A percentile compares a stretch with the other conserved stretches of the same genome.
These are phyloP conservation scores for Coemansia sp. DNA, from an alignment of 192 early-diverging fungal species.

Conservation along the genomic window DNA sequence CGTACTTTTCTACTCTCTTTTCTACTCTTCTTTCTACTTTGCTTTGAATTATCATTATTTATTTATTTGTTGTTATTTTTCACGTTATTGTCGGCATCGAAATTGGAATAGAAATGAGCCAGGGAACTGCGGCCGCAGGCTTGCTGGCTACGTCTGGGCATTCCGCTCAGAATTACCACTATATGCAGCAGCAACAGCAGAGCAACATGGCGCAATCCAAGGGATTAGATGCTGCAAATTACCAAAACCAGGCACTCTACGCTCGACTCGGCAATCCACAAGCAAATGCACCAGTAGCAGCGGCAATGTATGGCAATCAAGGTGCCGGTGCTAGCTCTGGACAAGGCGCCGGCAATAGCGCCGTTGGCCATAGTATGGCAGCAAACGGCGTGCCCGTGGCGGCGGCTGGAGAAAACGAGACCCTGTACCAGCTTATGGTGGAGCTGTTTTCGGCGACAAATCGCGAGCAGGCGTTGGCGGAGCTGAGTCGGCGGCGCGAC, in stretches of 20 bases:
- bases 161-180: slow-evolving; percentile 29
- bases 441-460: slow-evolving; percentile 76
- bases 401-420: slow-evolving; percentile 66
- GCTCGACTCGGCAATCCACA: slow-evolving; percentile 25
- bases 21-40: neutral
- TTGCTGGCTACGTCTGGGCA: slow-evolving; percentile 16
- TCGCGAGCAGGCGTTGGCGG: slow-evolving; percentile 90
- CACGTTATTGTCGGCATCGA: neutral
- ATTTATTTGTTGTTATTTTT: slow-evolving; percentile 1
- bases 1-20: too few species aligned
- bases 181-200: slow-evolving; percentile 36
- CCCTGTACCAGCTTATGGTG: slow-evolving; percentile 80
- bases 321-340: slow-evolving; percentile 1
- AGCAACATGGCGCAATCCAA: slow-evolving; percentile 28
- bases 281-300: slow-evolving; percentile 3
- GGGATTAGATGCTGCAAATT: slow-evolving; percentile 27
- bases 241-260: slow-evolving; percentile 45
- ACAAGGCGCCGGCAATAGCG: neutral
- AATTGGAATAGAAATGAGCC: slow-evolving; percentile 23
- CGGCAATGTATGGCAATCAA: slow-evolving; percentile 12
- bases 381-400: slow-evolving; percentile 2
- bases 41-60: neutral
- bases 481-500: slow-evolving; percentile 92
- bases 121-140: slow-evolving; percentile 20
- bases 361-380: slow-evolving; percentile 7